These are phyloP conservation scores for Fusarium nodosum DNA, from an alignment of 2,329 filamentous ascomycete genomes.

Conservation along the genomic window DNA sequence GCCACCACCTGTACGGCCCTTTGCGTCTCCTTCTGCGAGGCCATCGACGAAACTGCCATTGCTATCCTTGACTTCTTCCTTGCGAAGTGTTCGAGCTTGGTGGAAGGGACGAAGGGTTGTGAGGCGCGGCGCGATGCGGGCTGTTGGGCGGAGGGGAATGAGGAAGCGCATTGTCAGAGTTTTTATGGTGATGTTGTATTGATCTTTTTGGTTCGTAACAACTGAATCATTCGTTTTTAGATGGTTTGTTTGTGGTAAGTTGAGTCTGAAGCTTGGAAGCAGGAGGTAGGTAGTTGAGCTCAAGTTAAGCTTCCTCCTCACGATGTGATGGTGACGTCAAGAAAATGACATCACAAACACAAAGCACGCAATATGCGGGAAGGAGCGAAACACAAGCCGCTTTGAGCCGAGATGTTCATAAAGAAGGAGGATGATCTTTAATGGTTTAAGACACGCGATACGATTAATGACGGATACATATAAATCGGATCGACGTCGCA, in stretches of 20 bases:
- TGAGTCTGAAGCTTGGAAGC: slow-evolving; percentile 1
- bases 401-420: slow-evolving; percentile 2
- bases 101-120: slow-evolving; percentile 22
- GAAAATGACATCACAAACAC: slow-evolving; percentile 44
- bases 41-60: slow-evolving; percentile 42
- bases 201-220: background rate
- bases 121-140: slow-evolving; percentile 27
- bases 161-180: slow-evolving; percentile 30
- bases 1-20: slow-evolving; percentile 58
- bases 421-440: background rate
- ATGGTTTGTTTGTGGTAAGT: slow-evolving; percentile 9
- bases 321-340: slow-evolving; percentile 41
- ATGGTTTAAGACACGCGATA: background rate
- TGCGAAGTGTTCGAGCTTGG: slow-evolving; percentile 11
- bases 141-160: slow-evolving; percentile 16
- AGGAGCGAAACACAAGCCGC: slow-evolving; percentile 9
- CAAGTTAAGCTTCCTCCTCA: slow-evolving; percentile 17
- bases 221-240: background rate
- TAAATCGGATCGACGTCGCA: background rate
- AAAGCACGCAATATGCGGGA: background rate
- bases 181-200: fast-evolving
- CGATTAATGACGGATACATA: background rate
- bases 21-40: slow-evolving; percentile 50
- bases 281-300: slow-evolving; percentile 2
- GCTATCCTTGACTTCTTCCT: slow-evolving; percentile 22